Evolutionary conservation across 2,329 filamentous ascomycete species (phyloP), one percentile per base, ranked within the genome.

Genomic region (Byssochlamys sp.): DNA sequence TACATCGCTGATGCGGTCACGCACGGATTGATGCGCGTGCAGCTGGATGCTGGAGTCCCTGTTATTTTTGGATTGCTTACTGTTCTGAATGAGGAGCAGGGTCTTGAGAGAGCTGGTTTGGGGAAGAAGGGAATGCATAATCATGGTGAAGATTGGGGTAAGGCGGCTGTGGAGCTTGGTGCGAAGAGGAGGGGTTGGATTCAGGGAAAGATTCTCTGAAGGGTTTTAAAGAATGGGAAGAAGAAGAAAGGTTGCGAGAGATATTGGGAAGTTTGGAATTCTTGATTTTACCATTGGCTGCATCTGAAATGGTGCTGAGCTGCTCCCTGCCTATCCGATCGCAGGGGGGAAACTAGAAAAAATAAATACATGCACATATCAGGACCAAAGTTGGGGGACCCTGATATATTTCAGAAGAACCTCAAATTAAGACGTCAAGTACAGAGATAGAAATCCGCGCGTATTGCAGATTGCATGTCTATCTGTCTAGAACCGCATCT

Each of bases 141-240:
- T 76, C 92, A 99, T 75, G 94, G 94, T 28, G 88, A 94, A 77
- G 92, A 97, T 73, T 99, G 94, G 94, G 94, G 94, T 2, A 81
- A 84, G 65, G 94, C 92, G 24, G 94, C 94, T 4, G 94, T 99
- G 33, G 94, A 99, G 80, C 82, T 99, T 79, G 91, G 89, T 4
- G 82, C 88, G 19, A 97, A 96, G 85, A 84, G 88, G 71, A 88
- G 80, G 74, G 86, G 85, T 54, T 97, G 91, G 92, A 82, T 84
- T 2, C 83, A 86, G 61, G 91, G 91, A 51, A 81, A 76, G 70
- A 78, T 84, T 64, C 69, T 79, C 52, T 75, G 70, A 26, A 19
- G 49, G 25, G 3, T 52, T 19, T 19, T 1, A 19, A 19, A 19
- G 19, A 19, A 19, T 19, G 19, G 19, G 19, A 19, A 19, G 19